Evolutionary conservation across 1,284 basidiomycete species (phyloP), one percentile per base, ranked within the genome.

Genomic region (Ustilago nuda): DNA sequence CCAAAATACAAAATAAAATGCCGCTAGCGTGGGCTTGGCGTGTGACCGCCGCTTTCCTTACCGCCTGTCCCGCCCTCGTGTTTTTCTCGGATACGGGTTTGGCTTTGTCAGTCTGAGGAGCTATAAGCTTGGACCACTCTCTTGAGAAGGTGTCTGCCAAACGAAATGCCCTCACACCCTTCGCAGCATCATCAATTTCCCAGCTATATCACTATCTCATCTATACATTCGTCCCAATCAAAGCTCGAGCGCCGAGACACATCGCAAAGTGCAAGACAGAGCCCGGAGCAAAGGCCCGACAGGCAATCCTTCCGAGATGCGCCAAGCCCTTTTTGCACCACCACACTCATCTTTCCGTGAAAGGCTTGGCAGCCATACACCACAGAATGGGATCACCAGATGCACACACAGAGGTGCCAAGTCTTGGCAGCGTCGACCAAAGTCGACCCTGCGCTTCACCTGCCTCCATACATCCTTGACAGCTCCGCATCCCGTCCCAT

Each of bases 401-500:
- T 15, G 39, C 39, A 43, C 15, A 43, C 39, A 43, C 15, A 43
- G n/a, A 15, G 3, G 7, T 43, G 39, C 39, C 39, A 43, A 43
- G 39, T n/a, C 39, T 43, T 43, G 39, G 39, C 39, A 15, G 39
- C 39, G 15, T 43, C 12, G 39, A 17, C n/a, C n/a, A 17, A 27
- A 43, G 39, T 15, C 13, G 39, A 43, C 7, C 39, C 39, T 43
- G 9, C 39, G 39, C 9, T 43, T 43, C 71, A 91, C 91, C 90
- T 90, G 90, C 88, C 90, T 90, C 90, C 90, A 91, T 90, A 91
- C 90, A 90, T 90, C 90, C 89, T 88, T 89, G 90, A 91, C 91
- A 91, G 89, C 90, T 91, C 90, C 89, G 89, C 90, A 91, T 91
- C 91, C 91, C 89, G 90, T 91, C 91, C 86, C 90, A 91, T 91